Conservation (phyloP, 495 filamentous ascomycete species). For the Endocarpon pusillum region DNA sequence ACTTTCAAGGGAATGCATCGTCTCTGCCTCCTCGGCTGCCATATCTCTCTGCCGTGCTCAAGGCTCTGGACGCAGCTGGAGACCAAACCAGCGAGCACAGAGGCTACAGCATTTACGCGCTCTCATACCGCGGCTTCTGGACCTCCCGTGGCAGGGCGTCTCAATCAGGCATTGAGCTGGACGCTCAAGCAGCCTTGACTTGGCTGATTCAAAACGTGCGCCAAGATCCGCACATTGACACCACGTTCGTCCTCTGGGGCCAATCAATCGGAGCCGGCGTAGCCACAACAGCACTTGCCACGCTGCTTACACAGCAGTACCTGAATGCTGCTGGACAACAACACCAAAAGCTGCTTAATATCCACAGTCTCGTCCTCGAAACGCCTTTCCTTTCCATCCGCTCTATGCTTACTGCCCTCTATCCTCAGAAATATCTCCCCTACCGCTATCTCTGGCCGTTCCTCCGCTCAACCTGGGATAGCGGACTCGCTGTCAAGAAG, state of each 20-base stretch:
- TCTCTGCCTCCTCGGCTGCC: slow-evolving; percentile 55
- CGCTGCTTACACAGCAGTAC: slow-evolving; percentile 30
- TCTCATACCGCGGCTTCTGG: slow-evolving; percentile 71
- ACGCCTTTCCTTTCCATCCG: slow-evolving; percentile 58
- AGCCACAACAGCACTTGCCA: slow-evolving; percentile 34
- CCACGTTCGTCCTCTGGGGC: slow-evolving; percentile 55
- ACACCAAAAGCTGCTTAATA: slow-evolving; percentile 8
- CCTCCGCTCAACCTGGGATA: slow-evolving; percentile 38
- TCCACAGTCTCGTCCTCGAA: slow-evolving; percentile 47
- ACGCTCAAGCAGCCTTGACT: slow-evolving; percentile 42
- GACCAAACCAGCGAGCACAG: no score
- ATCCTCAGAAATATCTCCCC: slow-evolving; percentile 70
- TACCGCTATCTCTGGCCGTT: slow-evolving; percentile 46
- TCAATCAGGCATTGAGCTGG: slow-evolving; percentile 45
- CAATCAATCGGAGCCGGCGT: slow-evolving; percentile 56
- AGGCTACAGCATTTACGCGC: slow-evolving; percentile 42
- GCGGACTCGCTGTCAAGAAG: slow-evolving; percentile 15
- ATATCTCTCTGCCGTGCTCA: slow-evolving; percentile 46
- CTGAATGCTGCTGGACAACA: slow-evolving; percentile 1
- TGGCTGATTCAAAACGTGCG: slow-evolving; percentile 28
- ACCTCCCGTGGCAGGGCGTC: slow-evolving; percentile 51
- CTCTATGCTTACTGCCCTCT: slow-evolving; percentile 57
- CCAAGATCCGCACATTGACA: slow-evolving; percentile 11
- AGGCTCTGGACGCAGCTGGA: no score
- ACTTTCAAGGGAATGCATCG: slow-evolving; percentile 51